These are phyloP conservation scores for Phytophthora uliginosa DNA, from an alignment of 352 stramenopile genomes.

Conservation along the genomic window DNA sequence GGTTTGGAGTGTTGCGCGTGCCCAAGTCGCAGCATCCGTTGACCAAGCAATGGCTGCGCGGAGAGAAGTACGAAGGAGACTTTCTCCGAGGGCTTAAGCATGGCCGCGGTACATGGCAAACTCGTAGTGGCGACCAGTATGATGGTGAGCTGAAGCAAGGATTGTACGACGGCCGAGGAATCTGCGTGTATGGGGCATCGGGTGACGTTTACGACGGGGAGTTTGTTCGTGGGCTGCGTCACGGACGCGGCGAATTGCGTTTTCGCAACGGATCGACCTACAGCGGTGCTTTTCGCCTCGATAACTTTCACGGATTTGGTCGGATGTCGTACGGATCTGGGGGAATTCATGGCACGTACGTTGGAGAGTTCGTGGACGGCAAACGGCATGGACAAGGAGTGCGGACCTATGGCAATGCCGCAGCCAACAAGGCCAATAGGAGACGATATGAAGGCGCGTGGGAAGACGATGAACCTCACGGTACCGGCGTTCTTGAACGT, in stretches of 20 bases:
- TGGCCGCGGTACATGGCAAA: slow-evolving; percentile 58
- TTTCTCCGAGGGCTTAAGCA: slow-evolving; percentile 66
- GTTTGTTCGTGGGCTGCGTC: slow-evolving; percentile 66
- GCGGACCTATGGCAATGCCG: slow-evolving; percentile 58
- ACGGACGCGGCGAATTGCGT: slow-evolving; percentile 64
- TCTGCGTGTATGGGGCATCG: slow-evolving; percentile 61
- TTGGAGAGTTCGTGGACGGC: slow-evolving; percentile 65
- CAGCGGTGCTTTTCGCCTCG: slow-evolving; percentile 59
- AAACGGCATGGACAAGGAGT: slow-evolving; percentile 69
- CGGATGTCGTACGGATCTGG: slow-evolving; percentile 52
- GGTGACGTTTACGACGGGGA: slow-evolving; percentile 80
- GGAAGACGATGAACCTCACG: slow-evolving; percentile 65
- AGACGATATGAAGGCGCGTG: slow-evolving; percentile 78
- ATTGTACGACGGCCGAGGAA: slow-evolving; percentile 63
- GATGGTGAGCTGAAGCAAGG: slow-evolving; percentile 62
- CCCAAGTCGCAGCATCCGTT: slow-evolving; percentile 66
- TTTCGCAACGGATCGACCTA: slow-evolving; percentile 65
- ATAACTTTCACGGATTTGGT: slow-evolving; percentile 73
- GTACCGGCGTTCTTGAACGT: slow-evolving; percentile 64
- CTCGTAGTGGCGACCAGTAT: slow-evolving; percentile 54
- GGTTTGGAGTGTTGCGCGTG: slow-evolving; percentile 68
- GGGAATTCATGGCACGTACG: slow-evolving; percentile 65
- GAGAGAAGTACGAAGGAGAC: slow-evolving; percentile 76
- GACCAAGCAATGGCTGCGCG: slow-evolving; percentile 67
- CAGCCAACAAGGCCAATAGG: slow-evolving; percentile 26